phyloP scores from a whole-genome alignment of 352 stramenopile genomes.

The Globisporangium solare region DNA sequence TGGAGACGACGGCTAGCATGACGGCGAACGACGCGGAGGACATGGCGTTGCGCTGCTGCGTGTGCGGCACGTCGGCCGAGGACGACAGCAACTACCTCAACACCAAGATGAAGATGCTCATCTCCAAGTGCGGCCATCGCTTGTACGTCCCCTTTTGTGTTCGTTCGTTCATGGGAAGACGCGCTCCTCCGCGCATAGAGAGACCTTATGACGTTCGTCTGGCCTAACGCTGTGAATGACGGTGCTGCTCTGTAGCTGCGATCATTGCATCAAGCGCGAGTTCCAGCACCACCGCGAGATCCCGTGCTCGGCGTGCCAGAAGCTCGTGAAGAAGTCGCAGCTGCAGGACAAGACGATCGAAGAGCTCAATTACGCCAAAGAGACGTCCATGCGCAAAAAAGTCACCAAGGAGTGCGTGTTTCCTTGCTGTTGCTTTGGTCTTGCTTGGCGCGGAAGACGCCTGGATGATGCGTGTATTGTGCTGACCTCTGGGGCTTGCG shows the following conservation, averaged over 20 bases:
- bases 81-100: slow-evolving; percentile 88
- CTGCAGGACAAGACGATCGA: slow-evolving; percentile 87
- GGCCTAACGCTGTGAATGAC: not conserved
- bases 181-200: too few relatives aligned
- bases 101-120: slow-evolving; percentile 91
- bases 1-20: slow-evolving; percentile 19
- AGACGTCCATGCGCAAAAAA: slow-evolving; percentile 85
- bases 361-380: slow-evolving; percentile 85
- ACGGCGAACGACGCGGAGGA: slow-evolving; percentile 56
- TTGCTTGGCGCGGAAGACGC: too few relatives aligned
- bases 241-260: slow-evolving; percentile 41
- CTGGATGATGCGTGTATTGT: not conserved
- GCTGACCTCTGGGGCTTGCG: not conserved
- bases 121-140: slow-evolving; percentile 87
- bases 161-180: not conserved
- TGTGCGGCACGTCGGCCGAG: slow-evolving; percentile 80
- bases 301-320: slow-evolving; percentile 70
- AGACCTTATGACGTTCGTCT: too few relatives aligned
- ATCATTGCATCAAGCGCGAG: slow-evolving; percentile 84
- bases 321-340: slow-evolving; percentile 87
- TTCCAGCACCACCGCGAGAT: slow-evolving; percentile 88
- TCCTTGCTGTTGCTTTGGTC: too few relatives aligned
- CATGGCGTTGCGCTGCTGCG: slow-evolving; percentile 79
- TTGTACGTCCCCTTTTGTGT: slow-evolving; percentile 48
- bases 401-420: slow-evolving; percentile 68